Evolutionary conservation across 140 eudicot genomes (phyloP).

Genomic region (Bidens hawaiensis): DNA sequence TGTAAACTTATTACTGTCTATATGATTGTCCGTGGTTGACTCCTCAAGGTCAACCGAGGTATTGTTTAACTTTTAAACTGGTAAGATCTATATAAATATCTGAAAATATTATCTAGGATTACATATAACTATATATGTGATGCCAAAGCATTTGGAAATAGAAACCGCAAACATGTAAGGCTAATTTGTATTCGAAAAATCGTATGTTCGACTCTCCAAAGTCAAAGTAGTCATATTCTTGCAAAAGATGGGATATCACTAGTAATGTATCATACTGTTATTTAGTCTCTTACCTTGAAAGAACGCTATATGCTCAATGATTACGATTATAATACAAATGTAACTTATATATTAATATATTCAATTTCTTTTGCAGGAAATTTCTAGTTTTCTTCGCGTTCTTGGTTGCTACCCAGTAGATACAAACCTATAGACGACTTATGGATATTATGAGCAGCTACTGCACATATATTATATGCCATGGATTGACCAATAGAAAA

Average conservation of each 20-base stretch:
- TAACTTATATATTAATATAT: not conserved
- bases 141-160: not conserved
- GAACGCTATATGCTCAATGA: not conserved
- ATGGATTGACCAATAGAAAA: not conserved
- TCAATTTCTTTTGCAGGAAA: conserved; percentile 54
- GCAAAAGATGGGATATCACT: not conserved
- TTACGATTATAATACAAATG: not conserved
- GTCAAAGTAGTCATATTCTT: not conserved
- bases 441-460: conserved; percentile 1
- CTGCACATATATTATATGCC: conserved; percentile 4
- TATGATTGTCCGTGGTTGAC: not conserved
- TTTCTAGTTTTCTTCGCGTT: conserved; percentile 68
- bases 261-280: not conserved
- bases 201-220: not conserved
- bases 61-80: not conserved
- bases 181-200: not conserved
- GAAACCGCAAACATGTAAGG: not conserved
- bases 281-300: not conserved
- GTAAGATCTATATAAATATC: not conserved
- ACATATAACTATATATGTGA: not conserved
- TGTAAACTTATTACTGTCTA: not conserved
- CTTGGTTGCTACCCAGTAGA: conserved; percentile 87
- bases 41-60: not conserved
- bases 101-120: too few species aligned
- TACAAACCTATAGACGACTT: conserved; percentile 28